Evolutionary conservation across 139 green algal genomes (phyloP).

Genomic region (Auxenochlorella protothecoides): DNA sequence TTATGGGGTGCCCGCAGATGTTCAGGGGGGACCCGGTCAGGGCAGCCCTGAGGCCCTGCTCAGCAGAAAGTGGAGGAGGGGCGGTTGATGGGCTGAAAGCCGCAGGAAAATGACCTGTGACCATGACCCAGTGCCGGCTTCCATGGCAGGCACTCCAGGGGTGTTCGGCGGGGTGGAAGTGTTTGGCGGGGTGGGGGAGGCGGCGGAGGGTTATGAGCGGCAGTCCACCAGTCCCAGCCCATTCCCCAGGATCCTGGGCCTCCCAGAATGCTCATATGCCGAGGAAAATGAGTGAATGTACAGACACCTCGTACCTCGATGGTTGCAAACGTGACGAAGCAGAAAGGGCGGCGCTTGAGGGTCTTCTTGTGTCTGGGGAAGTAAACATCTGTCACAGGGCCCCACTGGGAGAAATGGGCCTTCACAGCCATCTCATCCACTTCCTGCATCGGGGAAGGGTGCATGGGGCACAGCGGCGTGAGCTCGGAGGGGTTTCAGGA

Average conservation of each 20-base stretch:
- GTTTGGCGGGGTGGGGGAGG: too few relatives aligned
- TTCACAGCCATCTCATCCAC: constrained; percentile 32
- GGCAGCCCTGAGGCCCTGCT: neutral
- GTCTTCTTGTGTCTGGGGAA: constrained; percentile 34
- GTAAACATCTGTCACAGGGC: constrained; percentile 32
- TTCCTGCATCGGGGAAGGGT: constrained; percentile 7
- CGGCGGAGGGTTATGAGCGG: too few relatives aligned
- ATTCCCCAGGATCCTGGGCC: neutral
- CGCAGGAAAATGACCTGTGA: too few relatives aligned
- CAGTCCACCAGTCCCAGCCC: neutral
- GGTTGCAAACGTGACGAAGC: constrained; percentile 31
- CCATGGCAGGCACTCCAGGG: too few relatives aligned
- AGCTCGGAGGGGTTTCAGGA: too few relatives aligned
- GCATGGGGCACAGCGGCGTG: neutral
- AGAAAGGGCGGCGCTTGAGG: constrained; percentile 29
- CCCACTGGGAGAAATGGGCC: constrained; percentile 25
- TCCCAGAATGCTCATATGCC: neutral
- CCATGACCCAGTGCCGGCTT: too few relatives aligned
- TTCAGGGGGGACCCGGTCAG: constrained; percentile 17
- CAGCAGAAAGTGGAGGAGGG: constrained; percentile 1
- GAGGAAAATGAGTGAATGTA: neutral
- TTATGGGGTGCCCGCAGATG: constrained; percentile 28
- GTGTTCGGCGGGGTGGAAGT: too few relatives aligned
- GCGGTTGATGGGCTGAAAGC: too few relatives aligned
- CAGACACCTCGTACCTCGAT: constrained; percentile 1